phyloP scores from a whole-genome alignment of 257 asterid genomes.

The Coffea canephora region DNA sequence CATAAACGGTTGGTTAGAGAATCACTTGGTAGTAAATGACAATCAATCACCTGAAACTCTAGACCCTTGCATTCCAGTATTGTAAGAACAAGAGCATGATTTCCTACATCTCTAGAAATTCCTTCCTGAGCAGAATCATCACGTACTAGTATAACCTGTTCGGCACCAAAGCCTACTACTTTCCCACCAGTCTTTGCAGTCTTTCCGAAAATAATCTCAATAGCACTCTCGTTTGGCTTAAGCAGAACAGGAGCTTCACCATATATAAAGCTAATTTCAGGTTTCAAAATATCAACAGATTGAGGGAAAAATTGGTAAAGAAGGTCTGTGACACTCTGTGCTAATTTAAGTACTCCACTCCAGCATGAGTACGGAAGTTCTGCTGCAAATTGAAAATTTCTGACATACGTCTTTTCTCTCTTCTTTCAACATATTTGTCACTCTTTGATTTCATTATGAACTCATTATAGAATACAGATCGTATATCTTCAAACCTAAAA shows the following conservation, averaged over 20 bases:
- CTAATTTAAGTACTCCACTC: constrained; percentile 59
- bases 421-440: constrained; percentile 21
- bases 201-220: constrained; percentile 50
- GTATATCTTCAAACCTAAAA: constrained; percentile 63
- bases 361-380: constrained; percentile 69
- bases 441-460: constrained; percentile 35
- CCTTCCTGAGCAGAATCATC: constrained; percentile 47
- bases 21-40: background rate
- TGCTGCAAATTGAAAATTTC: constrained; percentile 44
- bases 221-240: constrained; percentile 50
- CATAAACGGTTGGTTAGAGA: background rate
- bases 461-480: constrained; percentile 54
- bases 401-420: constrained; percentile 46
- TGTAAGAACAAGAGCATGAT: constrained; percentile 57
- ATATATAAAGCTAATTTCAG: constrained; percentile 54
- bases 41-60: constrained; percentile 54
- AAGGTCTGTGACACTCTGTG: constrained; percentile 61
- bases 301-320: constrained; percentile 50
- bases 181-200: constrained; percentile 33
- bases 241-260: constrained; percentile 68
- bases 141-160: constrained; percentile 62
- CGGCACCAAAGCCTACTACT: constrained; percentile 64
- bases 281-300: constrained; percentile 50
- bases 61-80: constrained; percentile 71
- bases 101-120: constrained; percentile 38